phyloP scores from a whole-genome alignment of 352 stramenopile species.

The Globisporangium solare region DNA sequence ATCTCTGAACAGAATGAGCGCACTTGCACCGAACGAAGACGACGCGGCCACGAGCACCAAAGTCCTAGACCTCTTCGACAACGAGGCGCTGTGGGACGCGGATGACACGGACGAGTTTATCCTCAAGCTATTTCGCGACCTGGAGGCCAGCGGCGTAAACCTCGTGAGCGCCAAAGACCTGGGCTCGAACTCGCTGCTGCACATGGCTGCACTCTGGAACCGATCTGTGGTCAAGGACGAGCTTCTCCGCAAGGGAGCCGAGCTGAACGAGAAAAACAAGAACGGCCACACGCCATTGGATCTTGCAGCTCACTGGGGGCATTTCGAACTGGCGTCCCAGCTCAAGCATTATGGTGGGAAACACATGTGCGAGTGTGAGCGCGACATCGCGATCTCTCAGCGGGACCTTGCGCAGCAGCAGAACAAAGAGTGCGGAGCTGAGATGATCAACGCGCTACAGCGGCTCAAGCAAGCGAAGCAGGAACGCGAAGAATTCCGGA shows the following conservation, averaged over 20 bases:
- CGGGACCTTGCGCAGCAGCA: slow-evolving; percentile 38
- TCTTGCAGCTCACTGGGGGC: slow-evolving; percentile 50
- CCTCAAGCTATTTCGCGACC: slow-evolving; percentile 30
- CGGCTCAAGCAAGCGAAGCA: slow-evolving; percentile 34
- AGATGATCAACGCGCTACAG: slow-evolving; percentile 28
- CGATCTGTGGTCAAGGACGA: slow-evolving; percentile 42
- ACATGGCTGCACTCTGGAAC: slow-evolving; percentile 50
- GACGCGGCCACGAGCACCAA: not conserved
- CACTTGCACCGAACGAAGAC: not conserved
- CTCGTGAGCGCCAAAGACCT: slow-evolving; percentile 28
- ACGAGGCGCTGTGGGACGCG: slow-evolving; percentile 51
- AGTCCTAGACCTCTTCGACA: slow-evolving; percentile 41
- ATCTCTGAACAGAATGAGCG: not conserved
- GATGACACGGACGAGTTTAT: slow-evolving; percentile 51
- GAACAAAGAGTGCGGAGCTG: slow-evolving; percentile 24
- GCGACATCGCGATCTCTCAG: slow-evolving; percentile 49
- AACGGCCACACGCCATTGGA: slow-evolving; percentile 49
- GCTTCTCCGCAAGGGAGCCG: slow-evolving; percentile 33
- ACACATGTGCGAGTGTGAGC: slow-evolving; percentile 51
- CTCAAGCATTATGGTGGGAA: slow-evolving; percentile 56
- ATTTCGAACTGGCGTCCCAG: slow-evolving; percentile 47
- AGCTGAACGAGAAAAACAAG: slow-evolving; percentile 43
- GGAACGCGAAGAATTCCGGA: slow-evolving; percentile 43
- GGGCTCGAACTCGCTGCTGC: slow-evolving; percentile 42
- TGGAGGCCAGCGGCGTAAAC: slow-evolving; percentile 21